Percentiles rank a stretch among this genome's conserved stretches.
phyloP scores from a whole-genome alignment of 2,329 filamentous ascomycete genomes.

The Purpureocillium lavendulum region DNA sequence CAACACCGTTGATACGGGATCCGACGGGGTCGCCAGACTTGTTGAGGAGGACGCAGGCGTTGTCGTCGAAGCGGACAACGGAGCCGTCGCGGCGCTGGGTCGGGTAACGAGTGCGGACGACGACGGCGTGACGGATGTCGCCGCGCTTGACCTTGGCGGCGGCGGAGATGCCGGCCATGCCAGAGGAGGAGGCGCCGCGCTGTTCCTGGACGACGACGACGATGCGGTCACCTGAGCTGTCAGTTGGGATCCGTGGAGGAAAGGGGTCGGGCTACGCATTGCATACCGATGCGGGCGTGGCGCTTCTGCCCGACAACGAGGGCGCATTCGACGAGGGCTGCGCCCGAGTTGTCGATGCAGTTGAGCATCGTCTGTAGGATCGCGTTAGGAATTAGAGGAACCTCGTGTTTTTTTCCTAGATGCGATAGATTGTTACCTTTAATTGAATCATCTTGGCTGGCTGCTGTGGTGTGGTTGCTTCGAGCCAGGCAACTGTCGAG shows the following conservation, averaged over 20 bases:
- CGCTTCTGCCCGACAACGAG: conserved; percentile 87
- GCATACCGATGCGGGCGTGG: conserved; percentile 77
- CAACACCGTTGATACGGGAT: conserved; percentile 83
- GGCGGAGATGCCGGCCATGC: conserved; percentile 61
- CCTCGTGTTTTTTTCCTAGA: too few species aligned
- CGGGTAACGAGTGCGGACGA: conserved; percentile 87
- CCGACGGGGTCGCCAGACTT: conserved; percentile 95
- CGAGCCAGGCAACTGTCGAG: not conserved
- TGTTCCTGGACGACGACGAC: conserved; percentile 98
- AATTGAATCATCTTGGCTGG: conserved; percentile 75
- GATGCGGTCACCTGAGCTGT: conserved; percentile 82
- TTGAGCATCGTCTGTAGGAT: conserved; percentile 76
- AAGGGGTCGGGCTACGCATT: too few species aligned
- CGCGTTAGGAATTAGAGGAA: conserved; percentile 7
- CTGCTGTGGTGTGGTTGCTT: conserved; percentile 2
- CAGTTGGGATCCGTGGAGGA: conserved; percentile 3
- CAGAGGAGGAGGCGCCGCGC: conserved; percentile 65
- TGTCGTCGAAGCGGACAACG: conserved; percentile 91
- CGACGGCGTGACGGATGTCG: conserved; percentile 91
- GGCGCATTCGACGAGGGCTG: conserved; percentile 92
- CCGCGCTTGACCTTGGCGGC: conserved; percentile 92
- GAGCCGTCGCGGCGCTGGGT: conserved; percentile 81
- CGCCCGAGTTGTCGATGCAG: conserved; percentile 99
- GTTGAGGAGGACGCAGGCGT: conserved; percentile 94
- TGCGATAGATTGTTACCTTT: conserved; percentile 49